phyloP scores from a whole-genome alignment of 768 basidiomycete species.

The Megacollybia marginata region DNA sequence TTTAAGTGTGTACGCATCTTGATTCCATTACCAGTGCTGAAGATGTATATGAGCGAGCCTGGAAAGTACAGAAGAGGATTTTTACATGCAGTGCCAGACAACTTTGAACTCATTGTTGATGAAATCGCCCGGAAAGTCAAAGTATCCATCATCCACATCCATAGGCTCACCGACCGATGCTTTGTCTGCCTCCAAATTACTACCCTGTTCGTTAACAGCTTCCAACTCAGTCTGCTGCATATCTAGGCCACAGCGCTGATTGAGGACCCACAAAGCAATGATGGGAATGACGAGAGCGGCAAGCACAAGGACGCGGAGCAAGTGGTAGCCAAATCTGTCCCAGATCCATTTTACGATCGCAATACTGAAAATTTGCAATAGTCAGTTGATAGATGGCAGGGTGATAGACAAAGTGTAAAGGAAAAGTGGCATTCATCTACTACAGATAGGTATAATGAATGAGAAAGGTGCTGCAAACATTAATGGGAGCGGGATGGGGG shows the following conservation, averaged over 20 bases:
- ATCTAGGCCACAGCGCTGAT: background rate
- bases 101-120: background rate
- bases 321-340: background rate
- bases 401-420: no score
- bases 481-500: no score
- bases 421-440: no score
- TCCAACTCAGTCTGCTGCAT: background rate
- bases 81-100: background rate
- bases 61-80: background rate
- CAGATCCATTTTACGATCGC: background rate
- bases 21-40: background rate
- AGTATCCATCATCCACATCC: background rate
- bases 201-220: background rate
- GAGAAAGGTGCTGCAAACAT: no score
- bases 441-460: no score
- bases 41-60: background rate
- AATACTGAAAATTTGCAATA: no score
- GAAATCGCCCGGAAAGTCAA: background rate
- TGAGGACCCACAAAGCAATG: background rate
- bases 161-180: background rate
- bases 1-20: background rate
- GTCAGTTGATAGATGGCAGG: no score
- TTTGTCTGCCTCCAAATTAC: background rate
- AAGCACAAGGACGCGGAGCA: background rate
- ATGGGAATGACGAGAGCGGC: background rate